Evolutionary conservation across 2,329 filamentous ascomycete species (phyloP), one percentile per base, ranked within the genome.

Genomic region (Ceratocystis destructans): DNA sequence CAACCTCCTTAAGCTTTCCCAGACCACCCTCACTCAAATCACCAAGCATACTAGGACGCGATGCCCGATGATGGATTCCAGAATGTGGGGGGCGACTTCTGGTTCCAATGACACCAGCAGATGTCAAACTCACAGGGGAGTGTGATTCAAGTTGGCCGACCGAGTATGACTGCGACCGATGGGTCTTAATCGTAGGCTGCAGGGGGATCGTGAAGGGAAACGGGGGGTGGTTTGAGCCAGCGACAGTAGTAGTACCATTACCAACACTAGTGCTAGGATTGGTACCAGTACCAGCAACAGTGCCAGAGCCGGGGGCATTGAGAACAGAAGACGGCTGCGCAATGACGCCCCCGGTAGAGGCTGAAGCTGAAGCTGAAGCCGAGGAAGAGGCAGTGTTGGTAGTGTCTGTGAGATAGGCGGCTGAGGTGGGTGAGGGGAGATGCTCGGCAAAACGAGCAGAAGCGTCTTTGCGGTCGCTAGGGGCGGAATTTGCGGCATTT

Each of bases 111-210:
- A 81, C 75, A 3, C 82, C 77, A 2, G 80, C 74, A 66, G 75
- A 77, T 73, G 80, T 76, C 1, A 75, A 71, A 31, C 77, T 70
- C 2, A 75, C 72, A 15, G 76, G 71, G 1, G 76, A 76, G 67
- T 93, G 89, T 0, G 86, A 82, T 64, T 96, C 91, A 68, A 91
- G 79, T 73, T 96, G 92, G 3, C 92, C 92, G 61, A 96, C 93
- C 0, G 93, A 97, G 75, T 97, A 97, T 3, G 94, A 97, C 75
- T 96, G 90, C 5, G 94, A 99, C 55, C 94, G 87, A 71, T 96
- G 94, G 0, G 90, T 91, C 75, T 97, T 97, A 1, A 89, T 89
- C 0, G 90, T 94, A 0, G 93, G 91, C 69, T 96, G 89, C 22
- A 96, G 80, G 3, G 91, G 91, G 70, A 96, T 95, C 5, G 89